These are phyloP conservation scores for Dioscorea cayenensis DNA, from an alignment of 116 monocot genomes.

Conservation along the genomic window DNA sequence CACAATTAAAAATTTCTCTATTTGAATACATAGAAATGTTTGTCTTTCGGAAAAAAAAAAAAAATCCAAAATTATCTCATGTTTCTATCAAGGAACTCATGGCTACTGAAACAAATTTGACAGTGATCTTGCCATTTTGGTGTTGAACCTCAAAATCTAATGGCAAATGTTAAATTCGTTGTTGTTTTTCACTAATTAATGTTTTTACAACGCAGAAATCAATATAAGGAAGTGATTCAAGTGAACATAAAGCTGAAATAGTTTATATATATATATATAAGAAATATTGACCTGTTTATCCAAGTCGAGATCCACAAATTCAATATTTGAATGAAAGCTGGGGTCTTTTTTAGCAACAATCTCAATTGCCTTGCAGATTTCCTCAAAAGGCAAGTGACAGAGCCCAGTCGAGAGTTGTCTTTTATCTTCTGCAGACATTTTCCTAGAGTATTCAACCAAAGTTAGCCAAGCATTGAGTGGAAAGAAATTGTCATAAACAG, in stretches of 20 bases:
- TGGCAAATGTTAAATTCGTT: too few species aligned
- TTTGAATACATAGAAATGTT: too few species aligned
- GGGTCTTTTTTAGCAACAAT: constrained; percentile 69
- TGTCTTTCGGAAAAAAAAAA: too few species aligned
- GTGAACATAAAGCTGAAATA: not conserved
- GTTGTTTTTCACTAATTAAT: too few species aligned
- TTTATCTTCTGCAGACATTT: constrained; percentile 82
- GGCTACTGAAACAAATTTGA: too few species aligned
- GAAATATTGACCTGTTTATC: constrained; percentile 74
- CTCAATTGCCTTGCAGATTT: constrained; percentile 13
- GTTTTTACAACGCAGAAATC: too few species aligned
- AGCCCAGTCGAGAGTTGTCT: constrained; percentile 66
- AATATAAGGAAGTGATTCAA: too few species aligned
- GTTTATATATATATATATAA: not conserved
- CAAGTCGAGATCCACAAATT: constrained; percentile 71
- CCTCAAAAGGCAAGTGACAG: constrained; percentile 51
- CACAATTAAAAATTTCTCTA: constrained; percentile 1
- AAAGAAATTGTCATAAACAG: too few species aligned
- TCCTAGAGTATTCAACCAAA: constrained; percentile 62
- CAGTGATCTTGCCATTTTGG: too few species aligned
- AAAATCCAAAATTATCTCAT: too few species aligned
- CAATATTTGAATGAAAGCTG: constrained; percentile 34
- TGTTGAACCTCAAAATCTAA: too few species aligned
- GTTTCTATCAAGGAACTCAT: too few species aligned
- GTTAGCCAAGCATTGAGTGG: not conserved